Conservation (phyloP, 176 grass and related monocot genomes). For the Thinopyrum elongatum region DNA sequence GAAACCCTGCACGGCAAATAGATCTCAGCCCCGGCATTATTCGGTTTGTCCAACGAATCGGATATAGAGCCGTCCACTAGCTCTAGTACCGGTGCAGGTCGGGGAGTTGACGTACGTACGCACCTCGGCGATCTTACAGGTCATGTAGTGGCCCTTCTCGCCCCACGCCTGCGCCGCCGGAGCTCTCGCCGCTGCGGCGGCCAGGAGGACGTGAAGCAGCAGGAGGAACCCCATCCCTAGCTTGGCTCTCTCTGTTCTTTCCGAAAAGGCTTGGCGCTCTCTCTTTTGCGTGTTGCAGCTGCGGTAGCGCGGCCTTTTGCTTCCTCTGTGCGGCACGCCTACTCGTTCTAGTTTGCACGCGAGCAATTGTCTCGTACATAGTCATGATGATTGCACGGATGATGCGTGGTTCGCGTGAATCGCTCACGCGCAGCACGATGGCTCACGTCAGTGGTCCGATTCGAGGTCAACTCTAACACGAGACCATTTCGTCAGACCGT, state of each 20-base stretch:
- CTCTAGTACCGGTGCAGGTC: neutral
- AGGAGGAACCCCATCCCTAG: constrained; percentile 3
- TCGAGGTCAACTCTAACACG: too few species aligned
- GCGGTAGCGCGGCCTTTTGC: neutral
- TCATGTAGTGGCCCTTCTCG: constrained; percentile 67
- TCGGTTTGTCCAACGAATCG: neutral
- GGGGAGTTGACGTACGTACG: neutral
- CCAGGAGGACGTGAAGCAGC: constrained; percentile 17
- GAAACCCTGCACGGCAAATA: constrained; percentile 26
- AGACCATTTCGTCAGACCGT: too few species aligned
- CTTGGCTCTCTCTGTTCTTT: too few species aligned
- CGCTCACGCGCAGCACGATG: too few species aligned
- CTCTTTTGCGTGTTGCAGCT: neutral
- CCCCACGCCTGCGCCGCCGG: constrained; percentile 48
- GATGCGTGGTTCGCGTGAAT: too few species aligned
- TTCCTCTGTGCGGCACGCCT: too few species aligned
- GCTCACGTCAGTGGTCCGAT: too few species aligned
- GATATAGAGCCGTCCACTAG: neutral
- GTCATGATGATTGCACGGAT: too few species aligned
- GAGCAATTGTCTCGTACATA: too few species aligned
- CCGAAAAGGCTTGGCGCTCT: too few species aligned
- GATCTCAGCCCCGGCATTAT: neutral
- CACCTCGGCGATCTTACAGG: constrained; percentile 74
- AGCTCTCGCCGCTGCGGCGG: constrained; percentile 8
- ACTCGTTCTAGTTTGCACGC: too few species aligned